Base-by-base conservation (phyloP, 2,329 filamentous ascomycete species). In the Juglanconis oblonga region DNA sequence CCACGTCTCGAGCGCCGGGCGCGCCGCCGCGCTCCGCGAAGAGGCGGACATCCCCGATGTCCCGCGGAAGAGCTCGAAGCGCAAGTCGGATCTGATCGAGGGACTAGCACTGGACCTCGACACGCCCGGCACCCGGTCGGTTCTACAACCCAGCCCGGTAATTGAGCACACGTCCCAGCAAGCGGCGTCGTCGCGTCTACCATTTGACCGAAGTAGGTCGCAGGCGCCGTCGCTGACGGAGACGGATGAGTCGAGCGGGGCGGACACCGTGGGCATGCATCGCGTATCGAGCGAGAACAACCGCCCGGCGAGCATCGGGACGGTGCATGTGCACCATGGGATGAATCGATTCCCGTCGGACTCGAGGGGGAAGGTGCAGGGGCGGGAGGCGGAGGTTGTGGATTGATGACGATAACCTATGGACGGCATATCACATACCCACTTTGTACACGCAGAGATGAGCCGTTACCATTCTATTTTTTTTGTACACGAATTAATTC, bases 11-110 rank as follows among this genome's bases (percentile, higher is more conserved):
- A 72, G 42, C 42, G 42, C 74, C 64, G 56, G 71, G 64, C 62
- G 65, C 61, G 65, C 67, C 55, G 60, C 24, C 24, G 24, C 24
- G 24, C 24, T 24, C 24, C 24, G 24, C 24, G 24, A 24, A 24
- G 24, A 24, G 24, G 24, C 64, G 67, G 72, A 54, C n/a, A 67
- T 80, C 4, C 86, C 86, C 0, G 77, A 81, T 7, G 82, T 92
- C 36, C 89, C 90, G 2, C 81, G 89, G 35, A 91, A 88, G 74
- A 92, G 88, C 70, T 92, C 90, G 0, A 87, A 86, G 69, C 81
- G 88, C 61, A 74, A 81, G 61, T 85, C 83, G 2, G 75, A 72
- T 45, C 69, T 67, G 35, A 72, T 70, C 31, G 69, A 71, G n/a
- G 67, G 74, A 11, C 47, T 63, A 10, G 42, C 35, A 11, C 42